Evolutionary conservation across 768 basidiomycete species (phyloP), one percentile per base, ranked within the genome.

Genomic region (Sutorius australiensis): DNA sequence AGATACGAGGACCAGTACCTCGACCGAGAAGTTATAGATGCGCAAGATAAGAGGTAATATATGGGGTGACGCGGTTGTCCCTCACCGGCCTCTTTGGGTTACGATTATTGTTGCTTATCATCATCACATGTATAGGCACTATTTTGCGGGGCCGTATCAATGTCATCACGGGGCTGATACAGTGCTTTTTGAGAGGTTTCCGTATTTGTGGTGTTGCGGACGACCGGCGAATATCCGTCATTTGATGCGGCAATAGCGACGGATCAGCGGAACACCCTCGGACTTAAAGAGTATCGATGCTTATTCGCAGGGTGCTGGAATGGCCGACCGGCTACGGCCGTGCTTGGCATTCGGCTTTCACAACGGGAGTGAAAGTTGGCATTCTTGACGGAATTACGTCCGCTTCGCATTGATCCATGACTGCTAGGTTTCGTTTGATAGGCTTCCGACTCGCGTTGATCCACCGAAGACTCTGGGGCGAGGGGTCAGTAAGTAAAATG

Each of bases 1-100:
- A 33, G 68, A 59, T 39, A 46, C 48, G 42, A 39, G 38, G 7
- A 21, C 50, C 40, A 48, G 50, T 16, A 27, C 65, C 36, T 27
- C 50, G 9, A 37, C 45, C 7, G 56, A 58, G 48, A 68, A 50
- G 52, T 64, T 55, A 46, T 66, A 63, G 46, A 50, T 53, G 30
- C 14, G 37, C 32, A 27, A 40, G 50, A 34, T 36, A 19, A 37
- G 28, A 49, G 34, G 53, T 45, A 32, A 49, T 43, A 51, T 37
- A 44, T 10, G 33, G 24, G 45, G 44, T 16, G 36, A 41, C 44
- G 14, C 33, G 17, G 17, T 21, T 57, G 42, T 41, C 50, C 24
- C 24, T 4, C 24, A 24, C 24, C 12, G 27, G 40, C 14, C 42
- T 17, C 5, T n/a, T 17, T 9, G 39, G 46, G 14, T 21, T 47